Evolutionary conservation across 2,329 filamentous ascomycete species (phyloP), one percentile per base, ranked within the genome.

Genomic region (Parastagonospora avenae): DNA sequence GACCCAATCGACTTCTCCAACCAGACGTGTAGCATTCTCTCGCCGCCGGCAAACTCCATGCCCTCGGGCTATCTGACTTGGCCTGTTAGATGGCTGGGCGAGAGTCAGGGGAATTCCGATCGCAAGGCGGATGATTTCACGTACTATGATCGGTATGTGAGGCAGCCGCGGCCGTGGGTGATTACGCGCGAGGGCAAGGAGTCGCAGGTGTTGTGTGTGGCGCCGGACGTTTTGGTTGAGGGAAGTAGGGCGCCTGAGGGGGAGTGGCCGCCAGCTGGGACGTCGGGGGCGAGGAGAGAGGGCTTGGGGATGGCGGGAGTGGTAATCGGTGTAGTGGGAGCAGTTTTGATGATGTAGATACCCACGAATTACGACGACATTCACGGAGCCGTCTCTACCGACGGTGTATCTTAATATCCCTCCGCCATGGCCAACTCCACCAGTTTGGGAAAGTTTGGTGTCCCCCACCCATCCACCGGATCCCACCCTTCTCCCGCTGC

Each of bases 401-500:
- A 24, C 19, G 19, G 5, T 5, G 19, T 5, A 24, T 24, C 19
- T 24, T 24, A 5, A 5, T 24, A 24, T 24, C 19, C 19, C 19
- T 24, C 19, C 19, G 3, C 19, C 19, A 24, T 3, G 29, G 19
- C 42, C 29, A 36, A 36, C 14, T 33, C 6, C 19, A 44, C 19
- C 19, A 72, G 52, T 50, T 70, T 60, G 1, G 63, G 62, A 49
- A 71, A 71, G 31, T 61, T 54, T 6, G 69, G 69, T 1, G 68
- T 72, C 1, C 69, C 70, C 38, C 67, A 73, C 2, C 73, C 72
- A 7, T 72, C 75, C 8, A 73, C 55, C 0, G 73, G 68, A 53
- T 75, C 73, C 73, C 73, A 75, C 8, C 72, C 72, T 38, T 66
- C 49, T 0, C 62, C 62, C 3, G 62, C 67, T 2, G 70, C 69